phyloP scores from a whole-genome alignment of 1,139 yeast genomes.

The Spathaspora sp. region DNA sequence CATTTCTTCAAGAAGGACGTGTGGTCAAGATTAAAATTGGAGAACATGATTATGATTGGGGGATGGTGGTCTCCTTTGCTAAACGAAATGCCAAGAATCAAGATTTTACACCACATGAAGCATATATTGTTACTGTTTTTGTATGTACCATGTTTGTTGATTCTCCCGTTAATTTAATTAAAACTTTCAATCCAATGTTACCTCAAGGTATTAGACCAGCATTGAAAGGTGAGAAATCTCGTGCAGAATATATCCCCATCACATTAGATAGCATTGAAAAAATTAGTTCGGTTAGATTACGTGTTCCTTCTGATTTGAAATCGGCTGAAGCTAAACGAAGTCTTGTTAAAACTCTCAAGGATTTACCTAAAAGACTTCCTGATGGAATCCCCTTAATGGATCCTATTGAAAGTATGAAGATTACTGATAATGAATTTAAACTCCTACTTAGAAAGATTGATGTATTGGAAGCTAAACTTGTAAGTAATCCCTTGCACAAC shows the following conservation, averaged over 20 bases:
- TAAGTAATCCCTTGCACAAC: constrained; percentile 67
- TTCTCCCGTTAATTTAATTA: constrained; percentile 69
- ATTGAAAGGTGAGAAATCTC: constrained; percentile 63
- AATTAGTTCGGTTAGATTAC: constrained; percentile 77
- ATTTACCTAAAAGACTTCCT: constrained; percentile 79
- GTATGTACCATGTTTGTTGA: constrained; percentile 78
- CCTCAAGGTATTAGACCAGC: constrained; percentile 93
- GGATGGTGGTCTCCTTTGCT: constrained; percentile 73
- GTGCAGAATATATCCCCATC: constrained; percentile 80
- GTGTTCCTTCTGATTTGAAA: constrained; percentile 77
- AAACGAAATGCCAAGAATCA: constrained; percentile 65
- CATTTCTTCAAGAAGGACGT: constrained; percentile 88
- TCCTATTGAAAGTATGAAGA: constrained; percentile 90
- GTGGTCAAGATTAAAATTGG: constrained; percentile 66
- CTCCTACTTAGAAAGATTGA: constrained; percentile 72
- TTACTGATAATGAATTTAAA: constrained; percentile 74
- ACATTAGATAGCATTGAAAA: constrained; percentile 73
- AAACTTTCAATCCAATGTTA: constrained; percentile 69
- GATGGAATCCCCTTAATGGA: constrained; percentile 88
- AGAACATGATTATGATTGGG: constrained; percentile 86
- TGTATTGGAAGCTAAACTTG: constrained; percentile 72
- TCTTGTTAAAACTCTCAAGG: constrained; percentile 74
- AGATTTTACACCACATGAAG: constrained; percentile 73
- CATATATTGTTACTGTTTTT: constrained; percentile 83
- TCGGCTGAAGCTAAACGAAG: constrained; percentile 70